A percentile compares a stretch with the other conserved stretches of the same genome.
These are phyloP conservation scores for Hypholoma sublateritium DNA, from an alignment of 768 basidiomycete species.

Conservation along the genomic window DNA sequence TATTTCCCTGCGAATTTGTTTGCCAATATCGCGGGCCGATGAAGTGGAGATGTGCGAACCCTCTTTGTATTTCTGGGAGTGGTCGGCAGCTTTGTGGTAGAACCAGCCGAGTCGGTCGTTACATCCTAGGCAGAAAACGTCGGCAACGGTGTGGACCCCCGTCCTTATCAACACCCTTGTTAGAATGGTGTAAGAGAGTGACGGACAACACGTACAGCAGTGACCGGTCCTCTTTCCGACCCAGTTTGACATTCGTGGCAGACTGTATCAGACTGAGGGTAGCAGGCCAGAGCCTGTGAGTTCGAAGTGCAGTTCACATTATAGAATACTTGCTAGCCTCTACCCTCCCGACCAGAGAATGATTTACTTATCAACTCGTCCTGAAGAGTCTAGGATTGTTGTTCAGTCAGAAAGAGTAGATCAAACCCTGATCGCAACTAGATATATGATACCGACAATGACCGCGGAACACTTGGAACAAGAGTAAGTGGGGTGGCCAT, in stretches of 20 bases:
- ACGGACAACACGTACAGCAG: constrained; percentile 49
- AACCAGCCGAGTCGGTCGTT: constrained; percentile 81
- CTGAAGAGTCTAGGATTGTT: constrained; percentile 58
- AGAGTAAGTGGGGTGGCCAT: constrained; percentile 65
- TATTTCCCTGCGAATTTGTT: constrained; percentile 60
- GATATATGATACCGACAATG: constrained; percentile 47
- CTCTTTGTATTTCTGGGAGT: constrained; percentile 85
- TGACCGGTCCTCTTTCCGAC: constrained; percentile 70
- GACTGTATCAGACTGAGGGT: constrained; percentile 68
- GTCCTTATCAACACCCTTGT: constrained; percentile 47
- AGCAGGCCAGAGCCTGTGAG: background rate
- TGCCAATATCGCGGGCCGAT: background rate
- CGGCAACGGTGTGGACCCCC: constrained; percentile 79
- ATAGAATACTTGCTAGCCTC: constrained; percentile 63
- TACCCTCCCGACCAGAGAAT: constrained; percentile 80
- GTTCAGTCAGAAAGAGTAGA: background rate
- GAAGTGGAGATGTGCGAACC: constrained; percentile 36
- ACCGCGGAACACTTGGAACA: constrained; percentile 71
- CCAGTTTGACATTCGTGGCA: constrained; percentile 72
- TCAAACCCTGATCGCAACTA: background rate
- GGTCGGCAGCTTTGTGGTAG: constrained; percentile 77
- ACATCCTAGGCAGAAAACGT: constrained; percentile 78
- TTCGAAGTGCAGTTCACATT: background rate
- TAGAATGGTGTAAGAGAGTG: background rate
- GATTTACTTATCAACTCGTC: constrained; percentile 85